Evolutionary conservation across 345 rosid species (phyloP).

Genomic region (Brassica incana): DNA sequence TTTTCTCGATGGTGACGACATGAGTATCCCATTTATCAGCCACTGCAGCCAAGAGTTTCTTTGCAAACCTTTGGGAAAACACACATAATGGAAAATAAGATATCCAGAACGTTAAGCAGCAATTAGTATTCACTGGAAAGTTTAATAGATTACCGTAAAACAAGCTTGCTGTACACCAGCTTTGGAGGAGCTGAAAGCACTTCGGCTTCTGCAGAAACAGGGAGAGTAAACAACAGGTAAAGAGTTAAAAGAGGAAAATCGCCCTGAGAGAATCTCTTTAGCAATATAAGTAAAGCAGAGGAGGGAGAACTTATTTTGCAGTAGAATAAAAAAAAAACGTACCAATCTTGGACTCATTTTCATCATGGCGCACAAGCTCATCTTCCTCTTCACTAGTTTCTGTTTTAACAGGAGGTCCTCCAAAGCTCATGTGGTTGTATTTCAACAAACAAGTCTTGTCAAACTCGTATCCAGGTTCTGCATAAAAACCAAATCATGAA

Average conservation of each 20-base stretch:
- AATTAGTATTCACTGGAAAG: neutral
- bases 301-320: neutral
- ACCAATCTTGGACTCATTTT: constrained; percentile 76
- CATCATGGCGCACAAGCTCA: constrained; percentile 58
- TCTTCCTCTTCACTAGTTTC: constrained; percentile 78
- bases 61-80: constrained; percentile 59
- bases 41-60: constrained; percentile 87
- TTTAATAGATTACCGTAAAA: constrained; percentile 60
- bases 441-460: constrained; percentile 64
- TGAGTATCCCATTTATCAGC: constrained; percentile 83
- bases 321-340: constrained; percentile 20
- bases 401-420: constrained; percentile 83
- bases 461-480: constrained; percentile 86
- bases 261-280: neutral
- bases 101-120: neutral
- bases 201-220: constrained; percentile 69
- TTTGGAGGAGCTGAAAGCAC: constrained; percentile 97
- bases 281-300: constrained; percentile 19
- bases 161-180: constrained; percentile 89
- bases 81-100: constrained; percentile 13
- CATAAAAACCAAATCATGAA: constrained; percentile 23
- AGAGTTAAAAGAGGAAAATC: neutral
- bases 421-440: constrained; percentile 94
- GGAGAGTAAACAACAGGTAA: neutral
- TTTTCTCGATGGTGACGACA: constrained; percentile 65